phyloP scores from a whole-genome alignment of 331 rosid species.

The Pyracantha coccinea region DNA sequence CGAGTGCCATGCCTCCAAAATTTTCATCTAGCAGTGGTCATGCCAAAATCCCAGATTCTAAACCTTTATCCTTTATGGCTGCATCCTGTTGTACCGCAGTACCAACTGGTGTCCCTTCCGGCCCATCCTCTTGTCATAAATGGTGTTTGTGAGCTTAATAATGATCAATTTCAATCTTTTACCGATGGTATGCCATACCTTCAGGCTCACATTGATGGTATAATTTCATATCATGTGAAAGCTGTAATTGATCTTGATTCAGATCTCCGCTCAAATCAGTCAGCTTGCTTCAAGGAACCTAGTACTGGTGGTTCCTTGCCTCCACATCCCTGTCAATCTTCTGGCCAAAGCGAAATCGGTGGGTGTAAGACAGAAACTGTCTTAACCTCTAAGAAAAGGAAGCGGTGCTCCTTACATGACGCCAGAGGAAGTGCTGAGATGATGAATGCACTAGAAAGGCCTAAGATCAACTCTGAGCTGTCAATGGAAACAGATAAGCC shows the following conservation, averaged over 20 bases:
- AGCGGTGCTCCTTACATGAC: constrained; percentile 3
- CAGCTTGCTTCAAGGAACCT: not conserved
- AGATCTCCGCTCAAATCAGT: constrained; percentile 1
- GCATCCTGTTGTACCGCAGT: not conserved
- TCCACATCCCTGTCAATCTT: not conserved
- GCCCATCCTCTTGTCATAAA: not conserved
- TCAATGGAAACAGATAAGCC: not conserved
- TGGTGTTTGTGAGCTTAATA: constrained; percentile 12
- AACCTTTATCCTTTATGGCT: not conserved
- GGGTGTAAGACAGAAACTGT: not conserved
- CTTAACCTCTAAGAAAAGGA: not conserved
- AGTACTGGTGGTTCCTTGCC: not conserved
- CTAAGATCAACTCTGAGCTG: not conserved
- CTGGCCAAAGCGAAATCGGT: not conserved
- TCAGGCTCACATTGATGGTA: not conserved
- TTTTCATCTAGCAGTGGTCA: constrained; percentile 3
- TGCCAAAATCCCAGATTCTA: not conserved
- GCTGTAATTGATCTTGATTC: not conserved
- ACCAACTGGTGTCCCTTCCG: not conserved
- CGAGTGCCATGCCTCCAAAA: not conserved
- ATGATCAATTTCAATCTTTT: not conserved
- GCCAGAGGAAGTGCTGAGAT: not conserved
- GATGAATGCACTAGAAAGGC: constrained; percentile 1
- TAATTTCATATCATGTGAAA: not conserved
- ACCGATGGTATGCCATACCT: constrained; percentile 9